phyloP scores from a whole-genome alignment of 2,329 filamentous ascomycete genomes.

The Neopestalotiopsis rosae region DNA sequence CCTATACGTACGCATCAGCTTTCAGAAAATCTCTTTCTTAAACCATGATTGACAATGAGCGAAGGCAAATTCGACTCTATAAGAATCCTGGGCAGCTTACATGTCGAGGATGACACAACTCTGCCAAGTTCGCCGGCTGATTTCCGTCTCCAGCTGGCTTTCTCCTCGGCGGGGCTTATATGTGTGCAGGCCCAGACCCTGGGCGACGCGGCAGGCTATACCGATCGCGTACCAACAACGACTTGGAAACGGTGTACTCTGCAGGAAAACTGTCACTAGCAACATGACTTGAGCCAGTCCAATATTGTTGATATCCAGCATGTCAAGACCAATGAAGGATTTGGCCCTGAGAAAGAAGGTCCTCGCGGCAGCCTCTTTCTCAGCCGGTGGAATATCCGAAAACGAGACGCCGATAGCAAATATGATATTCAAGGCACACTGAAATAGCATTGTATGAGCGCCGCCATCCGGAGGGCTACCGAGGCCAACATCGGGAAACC shows the following conservation, averaged over 20 bases:
- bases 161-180: not conserved
- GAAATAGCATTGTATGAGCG: not conserved
- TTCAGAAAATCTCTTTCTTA: too few species aligned
- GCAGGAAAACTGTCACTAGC: conserved; percentile 1
- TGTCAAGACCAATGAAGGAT: conserved; percentile 1
- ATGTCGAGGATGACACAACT: conserved; percentile 8
- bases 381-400: not conserved
- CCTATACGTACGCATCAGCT: not conserved
- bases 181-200: conserved; percentile 4
- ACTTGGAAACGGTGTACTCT: conserved; percentile 10
- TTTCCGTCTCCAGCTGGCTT: conserved; percentile 2
- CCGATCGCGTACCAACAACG: conserved; percentile 8
- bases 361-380: not conserved
- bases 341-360: conserved; percentile 7
- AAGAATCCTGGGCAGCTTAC: not conserved
- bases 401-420: not conserved
- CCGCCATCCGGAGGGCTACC: not conserved
- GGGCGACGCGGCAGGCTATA: conserved; percentile 7
- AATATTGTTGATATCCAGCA: conserved; percentile 9
- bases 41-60: not conserved
- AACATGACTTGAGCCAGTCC: not conserved
- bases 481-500: conserved; percentile 4
- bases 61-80: not conserved
- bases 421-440: conserved; percentile 10
- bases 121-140: conserved; percentile 8